A percentile compares a stretch with the other conserved stretches of the same genome.
These are phyloP conservation scores for Gastrodia elata DNA, from an alignment of 106 monocot species.

Conservation along the genomic window DNA sequence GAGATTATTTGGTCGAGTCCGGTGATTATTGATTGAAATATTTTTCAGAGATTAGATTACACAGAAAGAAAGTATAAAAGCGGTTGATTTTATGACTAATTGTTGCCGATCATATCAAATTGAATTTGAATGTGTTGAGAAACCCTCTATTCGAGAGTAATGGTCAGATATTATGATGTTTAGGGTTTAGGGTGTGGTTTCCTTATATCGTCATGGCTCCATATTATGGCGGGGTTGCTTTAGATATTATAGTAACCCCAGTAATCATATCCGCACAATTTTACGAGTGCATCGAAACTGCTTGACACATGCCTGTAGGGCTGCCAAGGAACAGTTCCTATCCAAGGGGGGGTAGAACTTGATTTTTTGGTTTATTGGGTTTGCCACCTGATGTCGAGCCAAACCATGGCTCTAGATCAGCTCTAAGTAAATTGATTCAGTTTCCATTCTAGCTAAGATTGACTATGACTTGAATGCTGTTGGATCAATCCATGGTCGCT, in stretches of 20 bases:
- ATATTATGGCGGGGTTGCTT: no score
- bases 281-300: not conserved
- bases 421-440: no score
- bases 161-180: not conserved
- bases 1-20: no score
- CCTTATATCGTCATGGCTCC: not conserved
- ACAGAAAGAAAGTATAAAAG: no score
- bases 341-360: not conserved
- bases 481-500: no score
- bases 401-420: not conserved
- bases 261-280: no score
- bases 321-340: not conserved
- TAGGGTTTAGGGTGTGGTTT: not conserved
- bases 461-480: no score
- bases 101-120: not conserved
- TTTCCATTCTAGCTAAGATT: not conserved
- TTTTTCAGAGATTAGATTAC: no score
- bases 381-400: not conserved
- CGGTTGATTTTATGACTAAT: not conserved
- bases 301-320: not conserved
- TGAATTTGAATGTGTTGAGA: not conserved
- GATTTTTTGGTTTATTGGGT: not conserved
- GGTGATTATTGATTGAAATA: no score
- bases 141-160: not conserved
- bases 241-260: no score